phyloP scores from a whole-genome alignment of 1,139 yeast species.

The Suhomyces terraborum region DNA sequence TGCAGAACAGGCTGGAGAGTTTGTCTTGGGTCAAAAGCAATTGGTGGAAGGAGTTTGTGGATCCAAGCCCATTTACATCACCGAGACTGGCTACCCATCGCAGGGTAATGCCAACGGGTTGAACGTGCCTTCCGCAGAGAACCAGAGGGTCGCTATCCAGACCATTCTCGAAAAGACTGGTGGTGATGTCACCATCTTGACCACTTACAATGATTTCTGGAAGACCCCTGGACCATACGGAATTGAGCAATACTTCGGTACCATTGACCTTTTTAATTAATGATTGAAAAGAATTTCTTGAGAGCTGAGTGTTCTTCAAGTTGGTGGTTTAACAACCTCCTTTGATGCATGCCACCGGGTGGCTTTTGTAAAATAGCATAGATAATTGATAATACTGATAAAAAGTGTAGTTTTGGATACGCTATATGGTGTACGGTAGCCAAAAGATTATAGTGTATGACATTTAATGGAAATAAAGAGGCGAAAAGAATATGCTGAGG shows the following conservation, averaged over 20 bases:
- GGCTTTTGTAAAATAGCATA: background rate
- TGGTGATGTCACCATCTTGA: conserved; percentile 66
- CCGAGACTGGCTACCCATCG: conserved; percentile 92
- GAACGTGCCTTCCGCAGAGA: conserved; percentile 68
- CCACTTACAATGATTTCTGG: conserved; percentile 83
- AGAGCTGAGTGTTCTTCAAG: too few relatives aligned
- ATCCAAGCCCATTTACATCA: conserved; percentile 52
- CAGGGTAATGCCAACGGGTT: conserved; percentile 69
- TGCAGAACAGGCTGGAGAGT: conserved; percentile 74
- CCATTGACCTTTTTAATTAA: conserved; percentile 45
- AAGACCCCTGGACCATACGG: conserved; percentile 82
- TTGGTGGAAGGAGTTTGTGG: conserved; percentile 56
- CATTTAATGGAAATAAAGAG: too few relatives aligned
- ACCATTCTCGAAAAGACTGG: conserved; percentile 54
- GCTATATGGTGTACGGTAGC: too few relatives aligned
- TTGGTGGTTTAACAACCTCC: too few relatives aligned
- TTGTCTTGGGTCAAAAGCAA: conserved; percentile 61
- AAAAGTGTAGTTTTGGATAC: background rate
- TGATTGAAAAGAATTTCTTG: too few relatives aligned
- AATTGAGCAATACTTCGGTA: conserved; percentile 86
- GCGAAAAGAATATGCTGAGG: too few relatives aligned
- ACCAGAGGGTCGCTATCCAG: conserved; percentile 70
- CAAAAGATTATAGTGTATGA: too few relatives aligned
- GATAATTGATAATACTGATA: background rate
- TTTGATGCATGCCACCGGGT: conserved; percentile 1